phyloP scores from a whole-genome alignment of 345 rosid species.

The Melaleuca quinquenervia region DNA sequence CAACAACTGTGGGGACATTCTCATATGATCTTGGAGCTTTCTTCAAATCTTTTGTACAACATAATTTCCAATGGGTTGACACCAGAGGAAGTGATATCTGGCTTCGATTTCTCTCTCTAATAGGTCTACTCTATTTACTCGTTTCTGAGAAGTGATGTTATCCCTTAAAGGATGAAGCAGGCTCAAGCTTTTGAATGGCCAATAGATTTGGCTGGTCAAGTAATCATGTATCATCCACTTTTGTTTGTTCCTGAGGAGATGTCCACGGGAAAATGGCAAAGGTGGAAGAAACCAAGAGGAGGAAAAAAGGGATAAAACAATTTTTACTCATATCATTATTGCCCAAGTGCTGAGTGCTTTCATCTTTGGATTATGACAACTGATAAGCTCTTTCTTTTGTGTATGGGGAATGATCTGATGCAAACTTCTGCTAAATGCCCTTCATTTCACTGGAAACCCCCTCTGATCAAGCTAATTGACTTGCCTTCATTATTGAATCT shows the following conservation, averaged over 20 bases:
- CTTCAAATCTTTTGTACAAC: neutral
- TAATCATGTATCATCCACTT: neutral
- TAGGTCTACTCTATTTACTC: neutral
- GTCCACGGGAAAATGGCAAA: neutral
- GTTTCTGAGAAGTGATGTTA: neutral
- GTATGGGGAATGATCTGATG: neutral
- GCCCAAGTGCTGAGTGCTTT: neutral
- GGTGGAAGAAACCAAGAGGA: neutral
- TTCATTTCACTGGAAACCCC: neutral
- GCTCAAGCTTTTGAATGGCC: neutral
- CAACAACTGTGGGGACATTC: neutral
- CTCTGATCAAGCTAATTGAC: neutral
- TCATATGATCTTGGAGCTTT: neutral
- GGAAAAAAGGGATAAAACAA: neutral
- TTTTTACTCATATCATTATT: no score
- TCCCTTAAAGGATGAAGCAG: neutral
- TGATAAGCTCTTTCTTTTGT: neutral
- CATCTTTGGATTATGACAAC: neutral
- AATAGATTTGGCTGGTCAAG: neutral
- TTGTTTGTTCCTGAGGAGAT: neutral
- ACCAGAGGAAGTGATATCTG: neutral
- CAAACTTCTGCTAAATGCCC: neutral
- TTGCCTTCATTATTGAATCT: neutral
- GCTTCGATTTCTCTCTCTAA: neutral
- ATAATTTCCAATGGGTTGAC: neutral